These are phyloP conservation scores for Ustilago nuda DNA, from an alignment of 1,284 basidiomycete species.

Conservation along the genomic window DNA sequence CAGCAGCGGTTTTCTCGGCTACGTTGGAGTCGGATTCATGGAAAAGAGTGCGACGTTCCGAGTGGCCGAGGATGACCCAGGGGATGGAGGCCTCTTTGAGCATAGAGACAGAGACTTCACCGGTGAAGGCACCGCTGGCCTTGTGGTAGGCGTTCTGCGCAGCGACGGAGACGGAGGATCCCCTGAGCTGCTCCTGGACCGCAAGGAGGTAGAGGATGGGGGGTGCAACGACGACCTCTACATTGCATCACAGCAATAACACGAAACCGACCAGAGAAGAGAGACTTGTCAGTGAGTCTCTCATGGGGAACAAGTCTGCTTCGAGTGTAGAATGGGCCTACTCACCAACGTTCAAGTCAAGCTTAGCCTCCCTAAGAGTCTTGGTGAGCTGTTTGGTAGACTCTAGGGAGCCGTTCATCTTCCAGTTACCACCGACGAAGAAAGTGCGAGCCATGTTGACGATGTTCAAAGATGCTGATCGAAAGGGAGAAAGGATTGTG, in stretches of 20 bases:
- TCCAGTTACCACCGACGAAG: slow-evolving; percentile 68
- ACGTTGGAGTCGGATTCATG: slow-evolving; percentile 85
- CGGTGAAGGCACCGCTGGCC: slow-evolving; percentile 90
- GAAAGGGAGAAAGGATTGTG: not conserved
- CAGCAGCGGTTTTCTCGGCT: slow-evolving; percentile 83
- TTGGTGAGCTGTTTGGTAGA: slow-evolving; percentile 63
- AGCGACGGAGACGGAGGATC: slow-evolving; percentile 72
- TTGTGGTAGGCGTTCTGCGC: slow-evolving; percentile 94
- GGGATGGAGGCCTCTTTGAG: slow-evolving; percentile 86
- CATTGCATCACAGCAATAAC: not conserved
- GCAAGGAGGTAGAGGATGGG: slow-evolving; percentile 64
- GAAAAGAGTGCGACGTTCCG: slow-evolving; percentile 93
- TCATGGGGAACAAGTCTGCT: not conserved
- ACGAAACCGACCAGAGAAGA: not conserved
- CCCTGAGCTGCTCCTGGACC: slow-evolving; percentile 59
- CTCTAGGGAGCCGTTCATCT: slow-evolving; percentile 69
- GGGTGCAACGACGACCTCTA: slow-evolving; percentile 68
- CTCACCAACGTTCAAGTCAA: slow-evolving; percentile 63
- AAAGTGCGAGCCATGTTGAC: slow-evolving; percentile 61
- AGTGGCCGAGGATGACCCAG: slow-evolving; percentile 97
- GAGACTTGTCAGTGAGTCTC: not conserved
- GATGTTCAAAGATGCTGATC: not conserved
- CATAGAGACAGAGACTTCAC: slow-evolving; percentile 72
- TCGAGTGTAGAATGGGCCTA: not conserved
- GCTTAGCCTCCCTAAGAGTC: slow-evolving; percentile 58